Percentiles rank a stretch among this genome's conserved stretches.
These are phyloP conservation scores for Eimeria necatrix DNA, from an alignment of 169 alveolate species.

Conservation along the genomic window DNA sequence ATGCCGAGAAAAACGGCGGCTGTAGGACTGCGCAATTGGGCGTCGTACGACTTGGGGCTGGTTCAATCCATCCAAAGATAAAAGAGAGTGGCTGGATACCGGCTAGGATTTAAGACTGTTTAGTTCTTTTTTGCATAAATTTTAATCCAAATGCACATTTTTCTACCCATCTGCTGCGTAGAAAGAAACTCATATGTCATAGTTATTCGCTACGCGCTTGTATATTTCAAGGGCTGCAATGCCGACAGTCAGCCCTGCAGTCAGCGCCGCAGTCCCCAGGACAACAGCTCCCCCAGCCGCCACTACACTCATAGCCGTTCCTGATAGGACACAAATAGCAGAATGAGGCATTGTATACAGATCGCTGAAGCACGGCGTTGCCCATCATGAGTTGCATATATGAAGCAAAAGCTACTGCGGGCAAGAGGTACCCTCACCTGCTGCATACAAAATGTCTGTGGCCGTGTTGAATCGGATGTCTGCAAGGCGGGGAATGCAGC, in stretches of 20 bases:
- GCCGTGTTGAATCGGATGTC: neutral
- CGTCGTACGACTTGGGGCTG: no score
- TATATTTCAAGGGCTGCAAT: neutral
- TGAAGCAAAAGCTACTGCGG: no score
- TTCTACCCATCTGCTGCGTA: no score
- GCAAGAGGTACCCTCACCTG: neutral
- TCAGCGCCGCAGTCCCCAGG: neutral
- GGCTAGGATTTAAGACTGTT: no score
- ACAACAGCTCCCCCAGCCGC: constrained; percentile 1
- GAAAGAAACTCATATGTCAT: neutral
- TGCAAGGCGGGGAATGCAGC: neutral
- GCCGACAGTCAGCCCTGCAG: constrained; percentile 20
- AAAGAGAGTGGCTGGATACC: no score
- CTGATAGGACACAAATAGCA: neutral
- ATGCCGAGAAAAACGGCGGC: no score
- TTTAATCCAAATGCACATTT: no score
- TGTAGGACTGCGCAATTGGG: no score
- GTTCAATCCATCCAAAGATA: no score
- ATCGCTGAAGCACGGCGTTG: neutral
- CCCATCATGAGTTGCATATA: no score
- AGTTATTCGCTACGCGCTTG: neutral
- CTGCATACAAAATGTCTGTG: neutral
- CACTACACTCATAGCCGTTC: neutral
- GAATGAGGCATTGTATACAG: neutral
- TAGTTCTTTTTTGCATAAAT: no score